Conservation (phyloP, 192 early-diverging fungal species). For the Linnemannia zychae region DNA sequence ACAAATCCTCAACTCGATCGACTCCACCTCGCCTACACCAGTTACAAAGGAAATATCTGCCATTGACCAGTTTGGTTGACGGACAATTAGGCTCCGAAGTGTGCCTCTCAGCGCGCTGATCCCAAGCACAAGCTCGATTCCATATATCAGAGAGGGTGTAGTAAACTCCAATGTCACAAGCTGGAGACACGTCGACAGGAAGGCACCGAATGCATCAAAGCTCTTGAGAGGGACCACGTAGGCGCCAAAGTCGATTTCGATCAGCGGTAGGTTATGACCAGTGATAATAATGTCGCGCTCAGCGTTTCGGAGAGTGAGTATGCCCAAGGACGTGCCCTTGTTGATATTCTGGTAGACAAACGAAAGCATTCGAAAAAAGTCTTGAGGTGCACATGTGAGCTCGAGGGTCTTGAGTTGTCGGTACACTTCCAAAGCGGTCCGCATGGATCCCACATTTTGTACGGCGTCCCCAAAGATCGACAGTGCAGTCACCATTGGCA, state of each 20-base stretch:
- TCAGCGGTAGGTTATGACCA: not conserved
- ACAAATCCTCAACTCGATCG: not conserved
- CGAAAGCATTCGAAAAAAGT: not conserved
- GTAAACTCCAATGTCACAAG: not conserved
- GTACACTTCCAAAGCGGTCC: not conserved
- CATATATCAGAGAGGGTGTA: not conserved
- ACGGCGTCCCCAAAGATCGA: not conserved
- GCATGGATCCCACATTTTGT: not conserved
- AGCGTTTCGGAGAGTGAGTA: not conserved
- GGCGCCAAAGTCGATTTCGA: not conserved
- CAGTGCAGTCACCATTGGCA: not conserved
- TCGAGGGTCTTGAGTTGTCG: not conserved
- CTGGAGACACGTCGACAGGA: not conserved
- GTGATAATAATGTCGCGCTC: not conserved
- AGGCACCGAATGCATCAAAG: not conserved
- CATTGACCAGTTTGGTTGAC: not conserved
- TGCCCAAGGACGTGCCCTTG: not conserved
- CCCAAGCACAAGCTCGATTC: not conserved
- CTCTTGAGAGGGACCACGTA: not conserved
- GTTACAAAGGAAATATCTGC: not conserved
- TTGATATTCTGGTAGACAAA: constrained; percentile 2
- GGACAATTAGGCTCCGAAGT: not conserved
- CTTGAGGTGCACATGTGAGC: not conserved
- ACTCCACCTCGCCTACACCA: not conserved
- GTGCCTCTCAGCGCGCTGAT: not conserved